These are phyloP conservation scores for Ophiosphaerella narmari DNA, from an alignment of 2,329 filamentous ascomycete species.

Conservation along the genomic window DNA sequence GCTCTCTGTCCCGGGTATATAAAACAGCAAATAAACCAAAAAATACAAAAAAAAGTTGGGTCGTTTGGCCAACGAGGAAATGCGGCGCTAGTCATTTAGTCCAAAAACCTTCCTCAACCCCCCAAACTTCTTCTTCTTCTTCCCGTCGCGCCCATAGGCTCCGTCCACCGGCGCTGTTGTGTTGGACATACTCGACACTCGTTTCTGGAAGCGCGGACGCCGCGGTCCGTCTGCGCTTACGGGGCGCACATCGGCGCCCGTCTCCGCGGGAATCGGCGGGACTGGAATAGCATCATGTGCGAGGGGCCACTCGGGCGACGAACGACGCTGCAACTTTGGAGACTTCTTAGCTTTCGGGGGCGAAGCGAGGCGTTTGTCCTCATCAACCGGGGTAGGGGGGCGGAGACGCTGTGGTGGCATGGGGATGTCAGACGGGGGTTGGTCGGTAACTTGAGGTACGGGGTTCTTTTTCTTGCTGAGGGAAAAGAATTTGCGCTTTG, in stretches of 20 bases:
- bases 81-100: slow-evolving; percentile 53
- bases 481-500: slow-evolving; percentile 52
- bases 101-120: slow-evolving; percentile 69
- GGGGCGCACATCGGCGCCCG: slow-evolving; percentile 24
- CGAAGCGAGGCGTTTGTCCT: slow-evolving; percentile 36
- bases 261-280: slow-evolving; percentile 20
- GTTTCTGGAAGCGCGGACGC: slow-evolving; percentile 27
- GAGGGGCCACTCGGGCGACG: slow-evolving; percentile 57
- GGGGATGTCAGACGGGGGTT: slow-evolving; percentile 27
- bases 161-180: slow-evolving; percentile 29
- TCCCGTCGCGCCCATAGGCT: slow-evolving; percentile 31
- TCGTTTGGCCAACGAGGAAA: too few relatives aligned
- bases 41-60: too few relatives aligned
- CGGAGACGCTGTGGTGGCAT: slow-evolving; percentile 36
- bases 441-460: slow-evolving; percentile 20
- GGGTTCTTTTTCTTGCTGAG: slow-evolving; percentile 67
- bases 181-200: slow-evolving; percentile 27
- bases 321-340: slow-evolving; percentile 56
- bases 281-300: slow-evolving; percentile 30
- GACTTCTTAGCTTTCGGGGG: slow-evolving; percentile 28
- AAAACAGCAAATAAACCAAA: too few relatives aligned
- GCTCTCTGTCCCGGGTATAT: too few relatives aligned
- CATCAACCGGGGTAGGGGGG: slow-evolving; percentile 40
- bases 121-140: slow-evolving; percentile 69
- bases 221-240: slow-evolving; percentile 37